phyloP scores from a whole-genome alignment of 306 rosid genomes.

The Neltuma alba region DNA sequence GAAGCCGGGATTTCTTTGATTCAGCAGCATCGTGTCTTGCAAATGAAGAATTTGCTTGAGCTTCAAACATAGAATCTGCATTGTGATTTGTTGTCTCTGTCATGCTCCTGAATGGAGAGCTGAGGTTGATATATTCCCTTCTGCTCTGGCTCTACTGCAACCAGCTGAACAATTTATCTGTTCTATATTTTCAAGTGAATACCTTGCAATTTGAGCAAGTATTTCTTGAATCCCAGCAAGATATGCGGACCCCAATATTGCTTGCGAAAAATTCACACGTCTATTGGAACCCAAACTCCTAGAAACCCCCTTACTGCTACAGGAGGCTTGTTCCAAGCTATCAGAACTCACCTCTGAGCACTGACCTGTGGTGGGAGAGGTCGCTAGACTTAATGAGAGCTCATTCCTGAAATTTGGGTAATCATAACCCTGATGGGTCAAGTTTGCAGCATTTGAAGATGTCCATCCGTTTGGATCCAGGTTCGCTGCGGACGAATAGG shows the following conservation, averaged over 20 bases:
- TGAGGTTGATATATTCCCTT: constrained; percentile 32
- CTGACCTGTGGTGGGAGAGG: constrained; percentile 55
- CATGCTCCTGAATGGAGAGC: constrained; percentile 10
- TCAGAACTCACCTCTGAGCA: constrained; percentile 56
- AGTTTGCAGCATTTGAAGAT: constrained; percentile 49
- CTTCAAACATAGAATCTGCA: constrained; percentile 38
- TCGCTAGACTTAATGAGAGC: constrained; percentile 70
- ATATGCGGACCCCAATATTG: constrained; percentile 67
- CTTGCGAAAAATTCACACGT: constrained; percentile 50
- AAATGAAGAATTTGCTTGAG: constrained; percentile 41
- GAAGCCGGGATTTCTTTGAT: constrained; percentile 67
- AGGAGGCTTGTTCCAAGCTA: constrained; percentile 51
- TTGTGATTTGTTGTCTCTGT: constrained; percentile 18
- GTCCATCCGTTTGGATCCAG: constrained; percentile 58
- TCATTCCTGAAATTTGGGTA: constrained; percentile 56
- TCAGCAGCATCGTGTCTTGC: constrained; percentile 46
- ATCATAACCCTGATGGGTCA: constrained; percentile 41
- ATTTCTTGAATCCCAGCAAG: constrained; percentile 73
- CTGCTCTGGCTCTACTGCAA: constrained; percentile 32
- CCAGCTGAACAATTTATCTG: constrained; percentile 38
- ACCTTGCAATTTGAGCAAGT: constrained; percentile 72
- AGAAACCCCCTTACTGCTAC: constrained; percentile 50
- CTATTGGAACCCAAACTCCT: constrained; percentile 45
- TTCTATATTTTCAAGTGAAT: constrained; percentile 61
- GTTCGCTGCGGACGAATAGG: constrained; percentile 45